Base-by-base conservation (phyloP, 345 rosid genomes). In the Erodium maritimum region DNA sequence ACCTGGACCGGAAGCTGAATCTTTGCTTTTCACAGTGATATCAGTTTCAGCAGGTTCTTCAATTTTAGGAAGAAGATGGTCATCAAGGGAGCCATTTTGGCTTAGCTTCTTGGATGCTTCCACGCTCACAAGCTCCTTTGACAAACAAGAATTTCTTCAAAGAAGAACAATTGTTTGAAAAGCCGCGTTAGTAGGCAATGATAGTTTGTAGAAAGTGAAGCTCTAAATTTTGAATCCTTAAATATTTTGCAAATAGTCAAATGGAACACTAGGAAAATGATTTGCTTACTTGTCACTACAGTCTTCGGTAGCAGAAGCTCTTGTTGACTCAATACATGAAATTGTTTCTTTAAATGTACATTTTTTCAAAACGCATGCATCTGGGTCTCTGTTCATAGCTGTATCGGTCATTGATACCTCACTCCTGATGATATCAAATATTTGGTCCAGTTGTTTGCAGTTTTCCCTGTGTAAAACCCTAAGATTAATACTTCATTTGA, bases 71-170 rank as follows among this genome's bases (percentile, higher is more conserved):
- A 71, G 56, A 59, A 88, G 81, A 72, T 75, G 79, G 64, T 85
- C 75, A 19, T 82, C 76, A 66, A 84, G 69, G 50, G 73, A 80
- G 56, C 84, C 87, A 69, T 69, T 50, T 64, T 73, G 80, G 52
- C 78, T 86, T 54, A 88, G 82, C 74, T 75, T 82, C 80, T 79
- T 81, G 65, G 79, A 82, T 57, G 90, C 90, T 71, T 83, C 90
- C 68, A 81, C 65, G 79, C 95, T 81, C 33, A 67, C 87, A n/a
- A 69, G 79, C 73, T 81, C 84, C 73, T 75, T 83, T 50, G 83
- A 79, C 64, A 72, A 59, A 58, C 61, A 81, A 66, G 79, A 73
- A 68, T 63, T 84, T 73, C 75, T 75, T 61, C 70, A 65, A 48
- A 25, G 20, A 33, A 84, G 90, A 63, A 65, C 80, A 60, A 80